Conservation (phyloP, 2,329 filamentous ascomycete species). For the Aspergillus fumigatiaffinis region DNA sequence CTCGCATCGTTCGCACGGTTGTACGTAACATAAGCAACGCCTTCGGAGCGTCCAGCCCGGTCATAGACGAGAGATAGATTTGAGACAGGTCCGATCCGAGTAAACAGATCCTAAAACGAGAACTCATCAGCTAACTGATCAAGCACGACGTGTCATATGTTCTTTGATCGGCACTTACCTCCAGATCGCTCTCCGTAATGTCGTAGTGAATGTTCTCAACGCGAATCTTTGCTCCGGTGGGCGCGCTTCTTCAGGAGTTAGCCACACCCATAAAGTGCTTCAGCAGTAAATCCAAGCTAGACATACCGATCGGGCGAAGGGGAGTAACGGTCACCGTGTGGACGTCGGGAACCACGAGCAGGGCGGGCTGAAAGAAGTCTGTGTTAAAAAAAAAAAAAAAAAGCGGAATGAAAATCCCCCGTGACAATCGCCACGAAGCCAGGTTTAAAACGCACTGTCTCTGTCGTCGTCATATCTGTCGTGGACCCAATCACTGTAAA, state of each 20-base stretch:
- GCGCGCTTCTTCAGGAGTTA: conserved; percentile 41
- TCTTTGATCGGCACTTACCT: conserved; percentile 48
- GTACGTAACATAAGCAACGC: conserved; percentile 80
- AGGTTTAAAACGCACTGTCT: conserved; percentile 37
- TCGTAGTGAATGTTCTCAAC: conserved; percentile 94
- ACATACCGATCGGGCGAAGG: conserved; percentile 36
- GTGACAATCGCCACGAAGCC: conserved; percentile 1
- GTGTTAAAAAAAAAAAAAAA: conserved; percentile 17
- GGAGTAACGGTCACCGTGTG: conserved; percentile 32
- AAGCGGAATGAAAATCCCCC: not conserved
- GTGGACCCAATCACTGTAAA: conserved; percentile 84
- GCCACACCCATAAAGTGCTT: not conserved
- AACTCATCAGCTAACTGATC: not conserved
- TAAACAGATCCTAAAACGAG: conserved; percentile 68
- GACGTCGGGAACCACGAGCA: conserved; percentile 42
- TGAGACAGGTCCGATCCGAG: conserved; percentile 67
- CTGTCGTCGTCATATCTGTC: conserved; percentile 79
- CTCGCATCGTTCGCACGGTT: conserved; percentile 65
- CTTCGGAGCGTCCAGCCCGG: conserved; percentile 81
- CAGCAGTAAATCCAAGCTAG: not conserved
- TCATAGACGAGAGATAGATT: conserved; percentile 75
- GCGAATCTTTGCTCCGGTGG: conserved; percentile 65
- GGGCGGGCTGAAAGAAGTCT: conserved; percentile 32
- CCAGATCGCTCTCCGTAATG: conserved; percentile 75
- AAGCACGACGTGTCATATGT: not conserved